Evolutionary conservation across 2,329 filamentous ascomycete species (phyloP).

Genomic region (Hirsutella thompsonii): DNA sequence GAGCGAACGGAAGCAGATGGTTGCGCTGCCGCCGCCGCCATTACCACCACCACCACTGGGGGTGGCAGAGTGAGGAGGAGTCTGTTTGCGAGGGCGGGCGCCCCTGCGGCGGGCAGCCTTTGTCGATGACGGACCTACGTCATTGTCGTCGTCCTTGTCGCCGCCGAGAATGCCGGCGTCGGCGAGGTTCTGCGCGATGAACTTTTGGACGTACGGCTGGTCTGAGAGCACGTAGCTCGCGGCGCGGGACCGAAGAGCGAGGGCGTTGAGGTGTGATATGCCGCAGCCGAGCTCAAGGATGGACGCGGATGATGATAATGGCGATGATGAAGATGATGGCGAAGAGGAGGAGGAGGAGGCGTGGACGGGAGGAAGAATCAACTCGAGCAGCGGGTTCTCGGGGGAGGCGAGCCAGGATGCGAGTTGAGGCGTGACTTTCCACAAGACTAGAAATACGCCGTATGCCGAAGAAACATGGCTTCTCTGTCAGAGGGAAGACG

Average conservation of each 20-base stretch:
- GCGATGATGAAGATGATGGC: too few species aligned
- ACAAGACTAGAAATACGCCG: conserved; percentile 65
- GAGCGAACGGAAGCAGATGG: conserved; percentile 41
- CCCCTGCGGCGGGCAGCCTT: conserved; percentile 1
- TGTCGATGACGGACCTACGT: conserved; percentile 3
- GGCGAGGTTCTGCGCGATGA: conserved; percentile 64
- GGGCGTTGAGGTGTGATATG: conserved; percentile 66
- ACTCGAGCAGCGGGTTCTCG: conserved; percentile 47
- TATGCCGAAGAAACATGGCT: too few species aligned
- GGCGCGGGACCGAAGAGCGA: conserved; percentile 51
- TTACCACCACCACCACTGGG: too few species aligned
- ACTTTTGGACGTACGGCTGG: conserved; percentile 68
- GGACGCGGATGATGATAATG: too few species aligned
- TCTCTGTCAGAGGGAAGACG: too few species aligned
- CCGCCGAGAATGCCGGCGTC: conserved; percentile 32
- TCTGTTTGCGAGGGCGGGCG: background rate
- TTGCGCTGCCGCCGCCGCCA: conserved; percentile 3
- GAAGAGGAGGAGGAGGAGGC: too few species aligned
- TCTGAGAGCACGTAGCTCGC: conserved; percentile 68
- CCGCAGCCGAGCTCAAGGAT: conserved; percentile 83
- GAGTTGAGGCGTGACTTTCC: conserved; percentile 79
- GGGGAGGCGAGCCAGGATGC: conserved; percentile 63
- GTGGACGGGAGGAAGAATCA: conserved; percentile 28
- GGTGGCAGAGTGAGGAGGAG: too few species aligned
- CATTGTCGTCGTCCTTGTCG: conserved; percentile 1